Evolutionary conservation across 805 yeast species (phyloP).

Genomic region (Lipomyces yamadae): DNA sequence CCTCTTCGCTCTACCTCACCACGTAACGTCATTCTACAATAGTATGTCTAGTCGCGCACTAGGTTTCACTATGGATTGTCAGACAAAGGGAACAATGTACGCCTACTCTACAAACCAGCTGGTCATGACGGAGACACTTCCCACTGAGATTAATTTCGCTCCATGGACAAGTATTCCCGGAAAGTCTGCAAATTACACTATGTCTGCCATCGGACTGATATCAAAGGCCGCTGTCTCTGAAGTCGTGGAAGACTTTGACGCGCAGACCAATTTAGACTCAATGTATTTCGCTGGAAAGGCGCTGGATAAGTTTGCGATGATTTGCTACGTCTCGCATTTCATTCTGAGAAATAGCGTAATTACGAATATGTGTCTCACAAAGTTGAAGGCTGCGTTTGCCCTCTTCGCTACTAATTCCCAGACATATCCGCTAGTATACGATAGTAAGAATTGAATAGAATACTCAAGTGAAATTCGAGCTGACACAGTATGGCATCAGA

Average conservation of each 20-base stretch:
- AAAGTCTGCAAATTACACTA: conserved; percentile 47
- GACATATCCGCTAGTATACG: conserved; percentile 74
- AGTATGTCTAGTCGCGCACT: conserved; percentile 43
- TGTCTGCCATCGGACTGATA: conserved; percentile 51
- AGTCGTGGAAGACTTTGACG: conserved; percentile 58
- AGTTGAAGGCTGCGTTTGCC: conserved; percentile 68
- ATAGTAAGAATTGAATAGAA: conserved; percentile 61
- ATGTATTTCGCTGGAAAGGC: conserved; percentile 91
- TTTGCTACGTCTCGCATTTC: conserved; percentile 71
- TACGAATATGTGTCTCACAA: conserved; percentile 58
- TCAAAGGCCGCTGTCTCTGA: conserved; percentile 58
- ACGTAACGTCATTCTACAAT: conserved; percentile 51
- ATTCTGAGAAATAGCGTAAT: conserved; percentile 62
- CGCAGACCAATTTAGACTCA: conserved; percentile 69
- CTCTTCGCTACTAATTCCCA: conserved; percentile 74
- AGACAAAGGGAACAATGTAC: conserved; percentile 52
- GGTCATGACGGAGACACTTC: conserved; percentile 48
- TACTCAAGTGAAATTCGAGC: not conserved
- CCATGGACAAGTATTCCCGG: conserved; percentile 63
- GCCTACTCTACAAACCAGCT: conserved; percentile 46
- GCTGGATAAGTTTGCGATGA: conserved; percentile 87
- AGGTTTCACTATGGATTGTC: conserved; percentile 50
- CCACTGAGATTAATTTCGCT: conserved; percentile 53
- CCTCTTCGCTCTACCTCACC: conserved; percentile 74
- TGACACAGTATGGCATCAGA: conserved; percentile 1